Evolutionary conservation across 106 monocot genomes (phyloP), one percentile per base, ranked within the genome.

Genomic region (Dioscorea dumetorum): DNA sequence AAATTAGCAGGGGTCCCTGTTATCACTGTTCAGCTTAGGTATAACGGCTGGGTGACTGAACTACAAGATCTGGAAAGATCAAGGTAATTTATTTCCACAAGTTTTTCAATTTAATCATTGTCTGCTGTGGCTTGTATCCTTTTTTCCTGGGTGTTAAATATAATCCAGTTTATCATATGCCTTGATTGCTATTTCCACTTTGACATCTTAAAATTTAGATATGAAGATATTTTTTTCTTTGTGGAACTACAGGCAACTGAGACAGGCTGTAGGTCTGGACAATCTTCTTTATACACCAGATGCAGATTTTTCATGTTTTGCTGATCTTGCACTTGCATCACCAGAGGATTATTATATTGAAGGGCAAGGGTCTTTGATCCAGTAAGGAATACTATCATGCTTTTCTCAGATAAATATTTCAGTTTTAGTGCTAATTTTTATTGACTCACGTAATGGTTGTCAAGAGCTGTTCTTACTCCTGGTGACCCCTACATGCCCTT

Each of bases 401-500:
- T 41, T 41, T 41, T 41, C 41, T 41, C 41, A 3, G 10, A 10
- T 41, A 41, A 41, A 41, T 0, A 41, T 41, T 10, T 6, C 6
- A 41, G 2, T 41, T 41, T 41, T 41, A 41, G 41, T 41, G n/a
- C n/a, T n/a, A 41, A 41, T 41, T 8, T 41, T 8, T 41, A 41
- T 41, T 41, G 6, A 41, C 41, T 41, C 41, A 41, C 41, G 10
- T 41, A 8, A 41, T 19, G 5, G 19, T 54, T 54, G 0, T 54
- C 50, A 66, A 95, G 95, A 70, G 95, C 95, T 76, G 95, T 95
- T 63, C 76, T 95, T 57, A 95, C 95, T 24, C 95, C 95, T 58
- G 95, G 95, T 22, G 91, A 91, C 74, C 95, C 91, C 17, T 95
- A 91, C 88, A 95, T 95, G 95, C 91, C 95, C 41, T 84, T 95